Evolutionary conservation across 2,329 filamentous ascomycete genomes (phyloP).

Genomic region (Diaporthe sp.): DNA sequence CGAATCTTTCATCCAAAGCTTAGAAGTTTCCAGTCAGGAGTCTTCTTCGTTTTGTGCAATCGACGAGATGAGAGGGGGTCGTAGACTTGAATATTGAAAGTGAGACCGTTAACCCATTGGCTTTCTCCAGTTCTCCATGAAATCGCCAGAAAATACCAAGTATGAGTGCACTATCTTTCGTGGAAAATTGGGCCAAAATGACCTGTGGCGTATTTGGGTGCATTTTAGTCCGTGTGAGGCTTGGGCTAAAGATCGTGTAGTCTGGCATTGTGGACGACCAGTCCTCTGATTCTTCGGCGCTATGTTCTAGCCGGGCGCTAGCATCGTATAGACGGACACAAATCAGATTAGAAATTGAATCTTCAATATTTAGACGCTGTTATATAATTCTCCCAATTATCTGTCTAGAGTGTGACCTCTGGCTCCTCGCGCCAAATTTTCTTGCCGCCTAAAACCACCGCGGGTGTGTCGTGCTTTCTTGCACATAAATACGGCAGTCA

Average conservation of each 20-base stretch:
- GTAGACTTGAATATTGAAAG: background rate
- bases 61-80: background rate
- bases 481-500: background rate
- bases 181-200: background rate
- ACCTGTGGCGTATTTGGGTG: too few species aligned
- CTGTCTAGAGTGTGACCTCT: background rate
- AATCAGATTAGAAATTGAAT: background rate
- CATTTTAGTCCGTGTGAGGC: background rate
- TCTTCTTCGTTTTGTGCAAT: background rate
- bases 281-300: background rate
- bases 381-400: background rate
- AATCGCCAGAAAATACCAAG: background rate
- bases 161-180: background rate
- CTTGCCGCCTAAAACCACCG: background rate
- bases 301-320: too few species aligned
- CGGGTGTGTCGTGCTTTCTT: background rate
- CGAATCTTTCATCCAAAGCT: rapidly evolving
- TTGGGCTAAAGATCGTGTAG: background rate
- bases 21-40: background rate
- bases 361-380: background rate
- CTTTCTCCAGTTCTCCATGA: background rate
- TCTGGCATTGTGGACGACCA: too few species aligned
- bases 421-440: background rate
- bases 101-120: background rate
- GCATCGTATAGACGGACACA: background rate